Base-by-base conservation (phyloP, 495 filamentous ascomycete genomes). In the Podospora anserina region DNA sequence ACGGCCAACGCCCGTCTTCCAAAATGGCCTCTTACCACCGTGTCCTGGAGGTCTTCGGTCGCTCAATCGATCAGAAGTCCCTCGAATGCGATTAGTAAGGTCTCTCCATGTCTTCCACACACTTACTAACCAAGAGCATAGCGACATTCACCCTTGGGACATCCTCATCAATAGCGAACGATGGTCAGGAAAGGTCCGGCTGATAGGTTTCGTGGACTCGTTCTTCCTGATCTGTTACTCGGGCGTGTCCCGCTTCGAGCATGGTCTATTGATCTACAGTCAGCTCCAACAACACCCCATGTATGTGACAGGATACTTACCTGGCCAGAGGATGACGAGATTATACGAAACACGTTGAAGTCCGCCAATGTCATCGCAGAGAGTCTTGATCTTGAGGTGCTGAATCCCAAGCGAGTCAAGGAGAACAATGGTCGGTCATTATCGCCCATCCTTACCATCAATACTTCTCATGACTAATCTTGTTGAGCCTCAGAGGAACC, bases 221-320 rank as follows among this genome's bases (percentile, higher is more conserved):
- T 80, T 82, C 69, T 81, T 78, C 64, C 70, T 82, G 32, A 80
- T 82, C 56, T 78, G 78, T 64, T 82, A 82, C 67, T 78, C 78
- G 26, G 78, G 74, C 1, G 71, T 74, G 27, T 73, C 77, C 28
- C 74, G 79, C 6, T 81, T 82, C 64, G 76, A 81, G 59, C 72
- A 78, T 39, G 80, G 80, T 18, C 73, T 81, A 44, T 66, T 82
- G 54, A 73, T 82, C 11, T 79, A 81, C 68, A 82, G 80, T 82
- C 64, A 68, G 75, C 65, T 32, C 7, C 30, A 32, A 32, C 30
- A 4, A 32, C 30, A 32, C 30, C 30, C 30, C 4, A 32, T 23
- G 30, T 32, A 32, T 23, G 23, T 23, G 23, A 23, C 23, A 23
- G 23, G 23, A 23, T 23, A 63, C 26, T 60, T 27, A 63, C 6